Evolutionary conservation across 169 alveolate species (phyloP), one percentile per base, ranked within the genome.

Genomic region (Plasmodium gallinaceum): DNA sequence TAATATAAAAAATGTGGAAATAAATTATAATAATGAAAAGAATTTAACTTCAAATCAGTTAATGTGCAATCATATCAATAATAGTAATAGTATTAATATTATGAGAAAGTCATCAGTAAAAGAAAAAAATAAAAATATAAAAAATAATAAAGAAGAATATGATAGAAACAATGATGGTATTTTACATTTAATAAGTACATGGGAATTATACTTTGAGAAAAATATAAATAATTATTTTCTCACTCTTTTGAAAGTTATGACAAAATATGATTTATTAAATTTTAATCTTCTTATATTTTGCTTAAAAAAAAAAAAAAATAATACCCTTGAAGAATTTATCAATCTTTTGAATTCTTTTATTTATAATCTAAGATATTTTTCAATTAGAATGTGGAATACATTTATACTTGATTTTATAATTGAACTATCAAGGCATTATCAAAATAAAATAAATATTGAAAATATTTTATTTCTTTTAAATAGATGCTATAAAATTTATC

Each of bases 351-450:
- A 76, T 20, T 39, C 57, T 42, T 76, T 76, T 76, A 46, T 76
- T 57, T 65, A 76, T 43, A 76, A 76, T 54, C n/a, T 76, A 68
- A 68, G 89, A 24, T 76, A 76, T 57, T 76, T 76, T 65, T 76
- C 89, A 65, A 76, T 76, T 4, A 52, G 48, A 9, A 46, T 65
- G 57, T 76, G 74, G 69, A 76, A 76, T 22, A 76, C 74, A 9
- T 76, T 76, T 68, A 37, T 76, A 37, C 57, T 76, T 42, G 89
- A 76, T 76, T 76, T 76, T 65, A 45, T 76, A 42, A 76, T 76
- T 42, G 70, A 76, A 18, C 32, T 76, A 20, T 76, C 89, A 8
- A 76, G 39, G 42, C 69, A 76, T 8, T 64, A 76, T 45, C 68
- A 57, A 24, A 48, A 76, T 9, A 57, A 43, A 18, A 68, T 76